These are phyloP conservation scores for Xylaria sp. DNA, from an alignment of 2,329 filamentous ascomycete genomes.

Conservation along the genomic window DNA sequence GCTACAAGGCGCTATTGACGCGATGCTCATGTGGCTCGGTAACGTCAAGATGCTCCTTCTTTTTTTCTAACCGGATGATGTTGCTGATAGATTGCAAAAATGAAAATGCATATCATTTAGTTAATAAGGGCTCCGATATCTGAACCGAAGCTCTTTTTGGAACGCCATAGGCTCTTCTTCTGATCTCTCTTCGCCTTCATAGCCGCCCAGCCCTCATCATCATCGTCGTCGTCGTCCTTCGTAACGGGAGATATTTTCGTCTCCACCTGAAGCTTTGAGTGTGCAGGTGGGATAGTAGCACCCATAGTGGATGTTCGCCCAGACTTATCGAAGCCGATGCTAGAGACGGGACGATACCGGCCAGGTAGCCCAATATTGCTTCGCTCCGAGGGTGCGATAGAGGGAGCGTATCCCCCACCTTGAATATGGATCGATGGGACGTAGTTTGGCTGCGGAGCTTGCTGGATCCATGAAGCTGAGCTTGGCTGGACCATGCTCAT, in stretches of 20 bases:
- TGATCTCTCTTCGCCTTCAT: conserved; percentile 76
- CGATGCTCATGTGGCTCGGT: conserved; percentile 25
- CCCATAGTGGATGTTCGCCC: conserved; percentile 58
- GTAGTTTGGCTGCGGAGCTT: conserved; percentile 55
- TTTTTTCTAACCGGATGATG: conserved; percentile 41
- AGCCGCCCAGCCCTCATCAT: conserved; percentile 75
- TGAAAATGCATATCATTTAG: conserved; percentile 42
- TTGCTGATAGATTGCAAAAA: conserved; percentile 39
- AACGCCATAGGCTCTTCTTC: conserved; percentile 73
- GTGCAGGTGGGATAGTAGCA: conserved; percentile 52
- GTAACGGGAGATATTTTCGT: conserved; percentile 55
- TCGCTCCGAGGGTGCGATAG: conserved; percentile 93
- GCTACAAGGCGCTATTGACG: conserved; percentile 27
- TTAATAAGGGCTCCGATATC: conserved; percentile 62
- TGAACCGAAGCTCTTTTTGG: conserved; percentile 64
- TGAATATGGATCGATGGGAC: conserved; percentile 62
- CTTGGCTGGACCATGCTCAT: conserved; percentile 87
- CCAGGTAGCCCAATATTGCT: conserved; percentile 92
- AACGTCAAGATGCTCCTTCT: conserved; percentile 36
- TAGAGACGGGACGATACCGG: conserved; percentile 89
- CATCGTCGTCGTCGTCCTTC: conserved; percentile 67
- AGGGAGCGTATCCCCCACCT: conserved; percentile 78
- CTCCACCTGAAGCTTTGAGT: conserved; percentile 54
- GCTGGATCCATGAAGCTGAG: conserved; percentile 67
- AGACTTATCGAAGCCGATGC: conserved; percentile 56